Percentiles rank a stretch among this genome's conserved stretches.
Evolutionary conservation across 176 grass and related monocot species (phyloP).

Genomic region (Cenchrus purpureus): DNA sequence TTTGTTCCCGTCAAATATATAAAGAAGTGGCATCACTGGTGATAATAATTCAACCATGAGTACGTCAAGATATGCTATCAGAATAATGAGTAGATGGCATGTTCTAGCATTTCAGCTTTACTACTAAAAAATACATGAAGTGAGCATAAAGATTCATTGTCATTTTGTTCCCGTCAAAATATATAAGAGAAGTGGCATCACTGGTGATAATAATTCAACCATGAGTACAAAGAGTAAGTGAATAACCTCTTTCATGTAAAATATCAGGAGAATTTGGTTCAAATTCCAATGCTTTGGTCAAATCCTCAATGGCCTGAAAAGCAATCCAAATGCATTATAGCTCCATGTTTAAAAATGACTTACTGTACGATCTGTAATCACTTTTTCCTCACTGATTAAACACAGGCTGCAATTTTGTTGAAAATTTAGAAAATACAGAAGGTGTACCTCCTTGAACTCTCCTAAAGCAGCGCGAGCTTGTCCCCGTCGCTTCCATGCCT

Average conservation of each 20-base stretch:
- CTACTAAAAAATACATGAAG: slow-evolving; percentile 29
- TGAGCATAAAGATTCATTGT: background rate
- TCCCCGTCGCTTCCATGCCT: slow-evolving; percentile 96
- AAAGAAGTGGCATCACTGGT: slow-evolving; percentile 27
- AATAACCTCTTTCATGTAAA: slow-evolving; percentile 97
- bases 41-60: slow-evolving; percentile 27
- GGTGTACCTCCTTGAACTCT: slow-evolving; percentile 79
- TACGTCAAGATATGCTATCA: slow-evolving; percentile 36
- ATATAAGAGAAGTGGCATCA: slow-evolving; percentile 33
- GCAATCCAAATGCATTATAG: slow-evolving; percentile 35
- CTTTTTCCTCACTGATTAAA: background rate
- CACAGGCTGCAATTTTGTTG: background rate
- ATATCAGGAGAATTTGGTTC: slow-evolving; percentile 96
- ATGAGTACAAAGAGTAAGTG: slow-evolving; percentile 35
- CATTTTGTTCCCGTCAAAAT: slow-evolving; percentile 6
- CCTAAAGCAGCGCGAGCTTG: slow-evolving; percentile 97
- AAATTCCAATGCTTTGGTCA: slow-evolving; percentile 92
- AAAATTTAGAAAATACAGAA: slow-evolving; percentile 33
- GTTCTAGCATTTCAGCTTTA: slow-evolving; percentile 14
- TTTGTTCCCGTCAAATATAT: slow-evolving; percentile 23
- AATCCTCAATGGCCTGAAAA: slow-evolving; percentile 82
- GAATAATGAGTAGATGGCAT: slow-evolving; percentile 39
- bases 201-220: slow-evolving; percentile 27
- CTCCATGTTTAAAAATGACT: slow-evolving; percentile 20
- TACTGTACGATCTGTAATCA: background rate